Evolutionary conservation across 2,329 filamentous ascomycete genomes (phyloP).

Genomic region (Epichloe aotearoae): DNA sequence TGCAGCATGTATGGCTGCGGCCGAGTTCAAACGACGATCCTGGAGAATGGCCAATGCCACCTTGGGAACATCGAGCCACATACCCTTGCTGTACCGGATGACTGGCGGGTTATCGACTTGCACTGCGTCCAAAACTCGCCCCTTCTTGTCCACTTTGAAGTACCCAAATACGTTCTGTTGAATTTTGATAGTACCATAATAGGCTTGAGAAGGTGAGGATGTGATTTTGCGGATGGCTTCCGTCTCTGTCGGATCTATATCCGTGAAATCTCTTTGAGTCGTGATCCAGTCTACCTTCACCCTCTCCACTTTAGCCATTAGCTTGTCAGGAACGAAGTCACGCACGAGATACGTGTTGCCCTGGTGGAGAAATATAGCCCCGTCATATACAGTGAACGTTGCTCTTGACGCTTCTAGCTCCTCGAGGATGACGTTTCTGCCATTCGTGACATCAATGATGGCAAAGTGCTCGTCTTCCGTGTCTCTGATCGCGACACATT

Average conservation of each 20-base stretch:
- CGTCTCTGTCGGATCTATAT: slow-evolving; percentile 86
- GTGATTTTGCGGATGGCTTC: slow-evolving; percentile 67
- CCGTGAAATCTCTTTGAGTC: slow-evolving; percentile 81
- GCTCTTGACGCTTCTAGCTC: slow-evolving; percentile 94
- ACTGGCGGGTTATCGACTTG: slow-evolving; percentile 90
- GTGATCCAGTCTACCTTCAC: slow-evolving; percentile 95
- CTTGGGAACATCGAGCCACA: slow-evolving; percentile 90
- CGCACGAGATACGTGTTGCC: slow-evolving; percentile 86
- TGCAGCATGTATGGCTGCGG: slow-evolving; percentile 84
- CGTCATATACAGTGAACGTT: slow-evolving; percentile 92
- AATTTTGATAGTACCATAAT: slow-evolving; percentile 77
- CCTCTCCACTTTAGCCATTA: slow-evolving; percentile 74
- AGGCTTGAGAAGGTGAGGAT: slow-evolving; percentile 54
- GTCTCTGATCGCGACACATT: slow-evolving; percentile 76
- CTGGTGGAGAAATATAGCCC: slow-evolving; percentile 92
- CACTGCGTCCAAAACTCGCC: slow-evolving; percentile 79
- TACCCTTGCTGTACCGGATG: slow-evolving; percentile 69
- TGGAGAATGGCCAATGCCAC: slow-evolving; percentile 66
- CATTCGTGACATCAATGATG: slow-evolving; percentile 76
- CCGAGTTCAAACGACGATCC: slow-evolving; percentile 60
- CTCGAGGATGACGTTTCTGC: slow-evolving; percentile 74
- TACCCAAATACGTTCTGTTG: slow-evolving; percentile 86
- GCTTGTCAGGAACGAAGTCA: slow-evolving; percentile 68
- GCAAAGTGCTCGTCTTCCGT: slow-evolving; percentile 86
- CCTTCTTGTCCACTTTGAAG: slow-evolving; percentile 86